Percentiles rank a stretch among this genome's conserved stretches.
Conservation (phyloP, 176 grass and related monocot species). For the Miscanthus lutarioriparius region DNA sequence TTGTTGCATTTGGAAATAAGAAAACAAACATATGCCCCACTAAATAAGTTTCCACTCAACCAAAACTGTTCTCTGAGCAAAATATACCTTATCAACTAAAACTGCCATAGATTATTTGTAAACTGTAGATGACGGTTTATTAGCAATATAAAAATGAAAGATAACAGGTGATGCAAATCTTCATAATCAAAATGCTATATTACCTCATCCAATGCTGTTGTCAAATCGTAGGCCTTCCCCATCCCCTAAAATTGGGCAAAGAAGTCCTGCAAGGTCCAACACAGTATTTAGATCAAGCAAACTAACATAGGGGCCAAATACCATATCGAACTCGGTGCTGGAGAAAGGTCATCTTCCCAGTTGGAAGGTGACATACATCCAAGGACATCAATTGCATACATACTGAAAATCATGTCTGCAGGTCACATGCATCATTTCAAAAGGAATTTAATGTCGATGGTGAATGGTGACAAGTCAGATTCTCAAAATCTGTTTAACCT, state of each 20-base stretch:
- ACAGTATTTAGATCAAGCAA: slow-evolving; percentile 12
- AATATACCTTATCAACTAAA: background rate
- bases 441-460: background rate
- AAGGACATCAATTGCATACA: background rate
- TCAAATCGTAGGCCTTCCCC: slow-evolving; percentile 35
- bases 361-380: background rate
- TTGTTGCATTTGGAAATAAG: background rate
- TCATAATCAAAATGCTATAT: background rate
- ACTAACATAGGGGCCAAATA: background rate
- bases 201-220: slow-evolving; percentile 42
- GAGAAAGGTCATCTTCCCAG: background rate
- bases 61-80: background rate
- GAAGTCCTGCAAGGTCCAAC: slow-evolving; percentile 40
- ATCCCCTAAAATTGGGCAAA: slow-evolving; percentile 57
- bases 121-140: background rate
- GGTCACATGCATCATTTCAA: background rate
- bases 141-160: background rate
- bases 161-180: background rate
- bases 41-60: background rate
- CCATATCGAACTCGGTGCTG: background rate
- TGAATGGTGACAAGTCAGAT: background rate
- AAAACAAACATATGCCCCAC: background rate
- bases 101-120: background rate
- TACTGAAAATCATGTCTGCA: slow-evolving; percentile 4
- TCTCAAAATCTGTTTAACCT: background rate